A percentile compares a stretch with the other conserved stretches of the same genome.
Conservation (phyloP, 768 basidiomycete species). For the Asterophora lycoperdoides region DNA sequence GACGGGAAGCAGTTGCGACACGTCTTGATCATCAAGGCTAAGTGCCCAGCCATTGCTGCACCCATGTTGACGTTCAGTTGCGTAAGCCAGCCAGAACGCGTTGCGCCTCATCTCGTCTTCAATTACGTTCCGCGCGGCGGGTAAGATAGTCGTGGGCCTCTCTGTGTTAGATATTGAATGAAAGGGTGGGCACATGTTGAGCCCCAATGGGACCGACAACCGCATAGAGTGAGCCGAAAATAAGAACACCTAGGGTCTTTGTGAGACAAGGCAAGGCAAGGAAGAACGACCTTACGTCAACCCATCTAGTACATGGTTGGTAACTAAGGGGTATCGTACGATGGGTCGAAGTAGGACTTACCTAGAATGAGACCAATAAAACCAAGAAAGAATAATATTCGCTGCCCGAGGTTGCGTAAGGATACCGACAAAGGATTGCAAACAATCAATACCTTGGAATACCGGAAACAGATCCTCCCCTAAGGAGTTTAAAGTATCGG, state of each 20-base stretch:
- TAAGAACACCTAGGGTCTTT: slow-evolving; percentile 48
- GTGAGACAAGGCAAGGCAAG: slow-evolving; percentile 6
- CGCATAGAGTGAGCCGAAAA: slow-evolving; percentile 55
- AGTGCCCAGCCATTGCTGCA: slow-evolving; percentile 70
- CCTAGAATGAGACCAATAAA: slow-evolving; percentile 73
- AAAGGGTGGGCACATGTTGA: slow-evolving; percentile 67
- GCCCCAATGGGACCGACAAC: slow-evolving; percentile 56
- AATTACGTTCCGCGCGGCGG: slow-evolving; percentile 52
- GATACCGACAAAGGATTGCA: neutral
- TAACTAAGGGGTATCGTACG: neutral
- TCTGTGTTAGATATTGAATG: slow-evolving; percentile 58
- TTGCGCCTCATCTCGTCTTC: slow-evolving; percentile 74
- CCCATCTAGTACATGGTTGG: slow-evolving; percentile 48
- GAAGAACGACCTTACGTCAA: slow-evolving; percentile 46
- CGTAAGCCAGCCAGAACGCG: slow-evolving; percentile 70
- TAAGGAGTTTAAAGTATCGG: slow-evolving; percentile 42
- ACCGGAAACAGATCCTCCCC: slow-evolving; percentile 56
- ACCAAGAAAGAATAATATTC: slow-evolving; percentile 61
- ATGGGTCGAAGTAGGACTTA: slow-evolving; percentile 22
- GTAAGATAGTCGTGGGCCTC: slow-evolving; percentile 54
- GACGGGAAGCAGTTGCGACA: slow-evolving; percentile 67
- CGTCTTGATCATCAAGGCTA: slow-evolving; percentile 67
- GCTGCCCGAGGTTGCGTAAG: slow-evolving; percentile 33
- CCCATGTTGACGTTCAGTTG: slow-evolving; percentile 62
- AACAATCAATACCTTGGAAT: slow-evolving; percentile 51